Percentiles rank a stretch among this genome's conserved stretches.
Evolutionary conservation across 768 basidiomycete genomes (phyloP).

Genomic region (Mycena filopes): DNA sequence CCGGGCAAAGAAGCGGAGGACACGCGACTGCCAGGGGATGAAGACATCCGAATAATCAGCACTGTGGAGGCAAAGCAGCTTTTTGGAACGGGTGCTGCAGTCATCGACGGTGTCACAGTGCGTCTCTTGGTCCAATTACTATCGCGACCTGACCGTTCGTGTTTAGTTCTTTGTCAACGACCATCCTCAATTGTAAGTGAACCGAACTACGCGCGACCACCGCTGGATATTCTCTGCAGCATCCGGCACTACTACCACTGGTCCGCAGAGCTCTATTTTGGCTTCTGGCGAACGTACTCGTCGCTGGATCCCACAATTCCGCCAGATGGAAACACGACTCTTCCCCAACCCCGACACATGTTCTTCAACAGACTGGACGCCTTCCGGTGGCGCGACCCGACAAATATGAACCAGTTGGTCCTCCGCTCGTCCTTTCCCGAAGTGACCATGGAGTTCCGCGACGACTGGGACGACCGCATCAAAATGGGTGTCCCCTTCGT

Average conservation of each 20-base stretch:
- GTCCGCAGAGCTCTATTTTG: conserved; percentile 92
- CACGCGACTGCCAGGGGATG: conserved; percentile 67
- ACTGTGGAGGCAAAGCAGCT: conserved; percentile 71
- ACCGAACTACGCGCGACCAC: neutral
- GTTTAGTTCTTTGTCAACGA: conserved; percentile 86
- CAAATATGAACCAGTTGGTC: conserved; percentile 91
- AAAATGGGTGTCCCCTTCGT: conserved; percentile 76
- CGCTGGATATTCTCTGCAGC: conserved; percentile 49
- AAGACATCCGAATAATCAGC: conserved; percentile 72
- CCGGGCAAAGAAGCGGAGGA: conserved; percentile 57
- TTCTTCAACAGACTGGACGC: conserved; percentile 81
- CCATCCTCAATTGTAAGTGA: conserved; percentile 81
- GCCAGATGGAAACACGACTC: conserved; percentile 70
- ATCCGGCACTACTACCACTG: conserved; percentile 96
- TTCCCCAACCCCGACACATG: conserved; percentile 80
- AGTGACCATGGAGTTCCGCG: conserved; percentile 78
- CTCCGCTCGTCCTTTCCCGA: conserved; percentile 85
- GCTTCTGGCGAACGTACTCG: conserved; percentile 92
- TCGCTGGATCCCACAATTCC: conserved; percentile 80
- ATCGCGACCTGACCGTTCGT: neutral
- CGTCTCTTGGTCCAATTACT: conserved; percentile 24
- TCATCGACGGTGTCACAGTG: conserved; percentile 82
- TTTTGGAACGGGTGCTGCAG: conserved; percentile 76
- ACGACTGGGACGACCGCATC: conserved; percentile 87
- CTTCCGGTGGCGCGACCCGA: conserved; percentile 90